Percentiles rank a stretch among this genome's conserved stretches.
phyloP scores from a whole-genome alignment of 805 yeast genomes.

The Kodamaea jinghongensis region DNA sequence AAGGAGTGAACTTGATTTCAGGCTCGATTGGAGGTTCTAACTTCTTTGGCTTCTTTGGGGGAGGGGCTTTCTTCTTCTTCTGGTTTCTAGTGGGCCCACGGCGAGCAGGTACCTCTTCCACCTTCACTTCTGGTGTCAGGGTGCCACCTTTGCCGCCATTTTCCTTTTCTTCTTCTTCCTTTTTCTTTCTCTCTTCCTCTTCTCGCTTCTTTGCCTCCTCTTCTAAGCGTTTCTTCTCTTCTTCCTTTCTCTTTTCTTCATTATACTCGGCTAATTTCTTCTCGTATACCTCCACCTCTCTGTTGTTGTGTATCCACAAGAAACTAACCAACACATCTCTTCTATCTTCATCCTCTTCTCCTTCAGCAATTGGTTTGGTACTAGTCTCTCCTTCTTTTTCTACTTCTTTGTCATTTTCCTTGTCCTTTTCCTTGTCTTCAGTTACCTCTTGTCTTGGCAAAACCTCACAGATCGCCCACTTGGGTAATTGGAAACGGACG shows the following conservation, averaged over 20 bases:
- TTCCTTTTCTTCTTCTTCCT: conserved; percentile 18
- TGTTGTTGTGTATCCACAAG: conserved; percentile 49
- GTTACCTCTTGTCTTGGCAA: conserved; percentile 16
- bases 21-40: conserved; percentile 42
- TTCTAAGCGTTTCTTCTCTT: conserved; percentile 16
- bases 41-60: conserved; percentile 17
- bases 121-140: conserved; percentile 14
- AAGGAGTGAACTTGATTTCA: conserved; percentile 50
- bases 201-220: conserved; percentile 22
- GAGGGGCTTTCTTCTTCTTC: conserved; percentile 14
- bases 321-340: conserved; percentile 48
- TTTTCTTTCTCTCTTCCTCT: conserved; percentile 25
- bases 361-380: neutral
- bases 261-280: conserved; percentile 28
- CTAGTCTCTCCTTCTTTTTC: conserved; percentile 27
- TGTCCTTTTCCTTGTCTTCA: conserved; percentile 12
- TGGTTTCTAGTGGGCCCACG: conserved; percentile 10
- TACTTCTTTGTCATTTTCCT: conserved; percentile 18
- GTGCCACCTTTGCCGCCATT: conserved; percentile 10
- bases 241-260: conserved; percentile 23
- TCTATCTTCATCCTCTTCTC: conserved; percentile 17
- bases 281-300: conserved; percentile 48
- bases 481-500: conserved; percentile 72
- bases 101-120: conserved; percentile 10
- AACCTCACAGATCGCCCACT: conserved; percentile 70